Evolutionary conservation across 352 stramenopile genomes (phyloP).

Genomic region (Pythium oligandrum): DNA sequence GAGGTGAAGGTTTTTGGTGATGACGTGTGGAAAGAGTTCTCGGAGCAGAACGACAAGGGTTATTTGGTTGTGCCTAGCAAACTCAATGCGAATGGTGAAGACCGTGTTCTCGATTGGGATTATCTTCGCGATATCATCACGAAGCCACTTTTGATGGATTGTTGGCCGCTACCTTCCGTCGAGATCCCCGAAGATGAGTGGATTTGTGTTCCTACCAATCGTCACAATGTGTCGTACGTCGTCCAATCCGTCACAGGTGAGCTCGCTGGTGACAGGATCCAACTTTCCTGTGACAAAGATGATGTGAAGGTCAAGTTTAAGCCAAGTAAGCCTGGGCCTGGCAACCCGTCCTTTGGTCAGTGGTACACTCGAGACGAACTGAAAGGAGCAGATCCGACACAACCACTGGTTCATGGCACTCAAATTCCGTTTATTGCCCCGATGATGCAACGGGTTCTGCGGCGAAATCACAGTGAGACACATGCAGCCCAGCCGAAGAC

Average conservation of each 20-base stretch:
- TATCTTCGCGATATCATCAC: conserved; percentile 58
- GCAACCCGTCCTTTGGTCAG: conserved; percentile 70
- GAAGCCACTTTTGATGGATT: conserved; percentile 54
- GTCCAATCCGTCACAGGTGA: conserved; percentile 36
- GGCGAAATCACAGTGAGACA: conserved; percentile 60
- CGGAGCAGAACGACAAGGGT: conserved; percentile 84
- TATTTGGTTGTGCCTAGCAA: conserved; percentile 75
- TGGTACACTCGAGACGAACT: conserved; percentile 72
- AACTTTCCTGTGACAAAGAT: conserved; percentile 30
- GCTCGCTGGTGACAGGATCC: conserved; percentile 14
- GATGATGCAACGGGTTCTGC: conserved; percentile 78
- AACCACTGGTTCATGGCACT: conserved; percentile 63
- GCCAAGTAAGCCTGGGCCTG: conserved; percentile 52
- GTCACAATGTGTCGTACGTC: conserved; percentile 71
- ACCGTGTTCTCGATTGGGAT: conserved; percentile 47
- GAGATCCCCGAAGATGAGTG: conserved; percentile 36
- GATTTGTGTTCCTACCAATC: conserved; percentile 67
- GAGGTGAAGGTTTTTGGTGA: conserved; percentile 58
- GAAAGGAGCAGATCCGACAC: conserved; percentile 40
- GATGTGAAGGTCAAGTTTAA: conserved; percentile 40
- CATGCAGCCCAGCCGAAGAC: conserved; percentile 47
- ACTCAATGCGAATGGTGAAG: conserved; percentile 1
- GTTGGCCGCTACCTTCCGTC: conserved; percentile 52
- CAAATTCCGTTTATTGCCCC: conserved; percentile 74
- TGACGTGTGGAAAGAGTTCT: conserved; percentile 78